Conservation (phyloP, 2,329 filamentous ascomycete species). For the Paecilomyces sp. region DNA sequence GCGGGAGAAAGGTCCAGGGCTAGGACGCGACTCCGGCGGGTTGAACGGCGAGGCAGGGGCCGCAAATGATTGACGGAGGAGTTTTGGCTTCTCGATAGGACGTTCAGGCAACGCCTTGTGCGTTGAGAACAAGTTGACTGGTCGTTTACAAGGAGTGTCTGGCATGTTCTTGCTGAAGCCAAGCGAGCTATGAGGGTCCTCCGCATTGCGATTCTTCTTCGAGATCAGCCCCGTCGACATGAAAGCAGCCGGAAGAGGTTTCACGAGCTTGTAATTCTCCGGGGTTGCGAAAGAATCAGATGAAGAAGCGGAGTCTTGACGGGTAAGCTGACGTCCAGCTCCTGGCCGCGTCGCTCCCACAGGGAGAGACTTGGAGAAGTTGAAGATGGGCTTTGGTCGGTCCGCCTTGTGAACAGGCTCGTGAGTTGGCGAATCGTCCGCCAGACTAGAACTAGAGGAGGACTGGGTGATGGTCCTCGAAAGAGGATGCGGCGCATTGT, state of each 20-base stretch:
- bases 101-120: slow-evolving; percentile 50
- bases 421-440: slow-evolving; percentile 64
- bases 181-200: slow-evolving; percentile 51
- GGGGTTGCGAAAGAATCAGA: slow-evolving; percentile 63
- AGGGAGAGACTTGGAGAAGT: slow-evolving; percentile 71
- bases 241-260: slow-evolving; percentile 74
- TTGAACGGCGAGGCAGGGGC: slow-evolving; percentile 78
- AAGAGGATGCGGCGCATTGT: slow-evolving; percentile 60
- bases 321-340: slow-evolving; percentile 33
- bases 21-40: slow-evolving; percentile 52
- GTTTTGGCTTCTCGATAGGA: slow-evolving; percentile 53
- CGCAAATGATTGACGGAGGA: slow-evolving; percentile 66
- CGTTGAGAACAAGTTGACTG: slow-evolving; percentile 61
- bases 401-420: slow-evolving; percentile 50
- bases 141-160: slow-evolving; percentile 93
- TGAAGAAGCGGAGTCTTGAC: slow-evolving; percentile 43
- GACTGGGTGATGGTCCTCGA: slow-evolving; percentile 83
- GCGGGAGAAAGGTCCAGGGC: slow-evolving; percentile 61
- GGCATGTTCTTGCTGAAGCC: slow-evolving; percentile 64
- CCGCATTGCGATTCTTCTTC: slow-evolving; percentile 80
- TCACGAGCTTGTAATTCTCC: slow-evolving; percentile 66
- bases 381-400: slow-evolving; percentile 43
- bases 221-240: slow-evolving; percentile 92
- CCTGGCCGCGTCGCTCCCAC: slow-evolving; percentile 53
- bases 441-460: slow-evolving; percentile 70